Base-by-base conservation (phyloP, 2,329 filamentous ascomycete genomes). In the Cladosporium colombiae region DNA sequence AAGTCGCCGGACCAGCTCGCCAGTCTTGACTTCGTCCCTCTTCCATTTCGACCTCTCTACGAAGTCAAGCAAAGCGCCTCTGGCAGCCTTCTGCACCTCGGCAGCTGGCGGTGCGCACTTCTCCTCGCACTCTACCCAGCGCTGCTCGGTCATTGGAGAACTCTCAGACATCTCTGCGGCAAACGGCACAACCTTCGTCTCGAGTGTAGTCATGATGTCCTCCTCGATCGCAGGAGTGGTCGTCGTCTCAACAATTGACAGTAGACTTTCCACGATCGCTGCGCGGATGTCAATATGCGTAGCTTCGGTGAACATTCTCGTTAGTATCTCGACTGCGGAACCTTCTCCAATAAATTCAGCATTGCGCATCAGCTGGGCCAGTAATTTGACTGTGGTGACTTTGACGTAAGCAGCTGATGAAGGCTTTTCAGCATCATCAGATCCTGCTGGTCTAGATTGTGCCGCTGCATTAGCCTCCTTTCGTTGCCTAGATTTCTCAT, bases 371-470 rank as follows among this genome's bases (percentile, higher is more conserved):
- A 81, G 62, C 65, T 81, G 75, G 1, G 78, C 78, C 1, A 82
- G 72, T 50, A 78, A 72, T 60, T 82, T 81, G 55, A 80, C 73
- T 1, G 80, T 81, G 0, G 79, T 81, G 4, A 81, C 70, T 63
- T 81, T 81, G 56, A 81, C 68, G 18, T 69, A 65, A 0, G 74
- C 66, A 5, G 59, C 29, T 18, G 64, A 52, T 33, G 58, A 40
- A 3, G 59, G 46, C 21, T 71, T 66, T 25, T 33, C 31, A 33
- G 18, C 59, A 57, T 25, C 18, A 40, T 2, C 6, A 0, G 44
- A 18, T 2, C 18, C 31, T 2, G 4, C 31, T 14, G n/a, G 5
- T 0, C 5, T 3, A 21, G 27, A 25, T 40, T 29, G 13, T 8
- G 10, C 18, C 2, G 25, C n/a, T 18, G 23, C 16, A 2, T 25